Base-by-base conservation (phyloP, 139 green algal species). In the Chlorella sorokiniana region DNA sequence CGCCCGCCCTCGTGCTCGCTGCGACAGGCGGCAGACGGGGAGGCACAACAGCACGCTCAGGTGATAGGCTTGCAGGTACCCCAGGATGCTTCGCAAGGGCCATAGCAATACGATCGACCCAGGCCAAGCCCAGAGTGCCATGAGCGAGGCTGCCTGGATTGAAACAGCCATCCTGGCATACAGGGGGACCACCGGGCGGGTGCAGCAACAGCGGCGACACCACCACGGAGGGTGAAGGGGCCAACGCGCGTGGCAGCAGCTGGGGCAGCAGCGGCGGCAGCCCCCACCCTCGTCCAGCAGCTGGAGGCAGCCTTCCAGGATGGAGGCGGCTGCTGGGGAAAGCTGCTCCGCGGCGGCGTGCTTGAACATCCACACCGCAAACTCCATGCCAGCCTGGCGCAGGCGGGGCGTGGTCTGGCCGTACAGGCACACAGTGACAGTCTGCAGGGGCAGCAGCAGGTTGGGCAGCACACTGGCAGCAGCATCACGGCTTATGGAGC, bases 301-400 rank as follows among this genome's bases (percentile, higher is more conserved):
- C 2, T 75, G 16, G n/a, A 94, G 84, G 52, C 91, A 84, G 62
- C 74, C 80, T 52, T 89, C 69, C 69, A 95, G 78, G n/a, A 93
- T 83, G 0, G 68, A 65, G 0, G 83, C 80, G 3, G 89, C 92
- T 62, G 92, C 88, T 4, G 87, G 86, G 41, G 84, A 82, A 16
- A 98, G 89, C 79, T 93, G 89, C 54, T 88, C 74, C 1, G 85
- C 33, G 0, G 64, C 68, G 0, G 92, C 92, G 75, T 98, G 93
- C 87, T 91, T 91, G 72, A 96, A 90, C 41, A 95, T 79, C 92
- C 93, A 97, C 29, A 94, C 95, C 8, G 92, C 88, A 88, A 98
- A 95, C 91, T 98, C 92, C 90, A 97, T 96, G 54, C 94, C 94
- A 41, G 83, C 69, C 78, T 91, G 83, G 76, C 89, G 89, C 54